Evolutionary conservation across 345 rosid genomes (phyloP), one percentile per base, ranked within the genome.

Genomic region (Conringia planisiliqua): DNA sequence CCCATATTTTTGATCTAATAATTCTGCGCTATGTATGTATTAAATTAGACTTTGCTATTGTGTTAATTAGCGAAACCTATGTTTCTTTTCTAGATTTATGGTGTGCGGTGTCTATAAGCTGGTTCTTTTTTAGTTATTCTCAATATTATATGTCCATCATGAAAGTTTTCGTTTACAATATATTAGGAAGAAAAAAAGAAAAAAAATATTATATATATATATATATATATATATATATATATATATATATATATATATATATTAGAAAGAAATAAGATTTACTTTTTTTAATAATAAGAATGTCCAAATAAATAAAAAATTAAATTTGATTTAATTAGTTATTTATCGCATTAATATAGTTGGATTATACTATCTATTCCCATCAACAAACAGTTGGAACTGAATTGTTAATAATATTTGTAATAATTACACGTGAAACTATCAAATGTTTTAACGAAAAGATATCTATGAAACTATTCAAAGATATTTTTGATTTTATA

Each of bases 1-100:
- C 66, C 66, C 59, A 27, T 66, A 57, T 55, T 74, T 74, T 74
- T 74, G 78, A 66, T 46, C 48, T 18, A 65, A 44, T 65, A 65
- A 42, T 22, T 42, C 0, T 56, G 72, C 22, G 56, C 40, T 56
- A 1, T 56, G 35, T 74, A 66, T 74, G 61, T 66, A 74, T 58
- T 66, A 54, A 3, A 54, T 8, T 52, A 54, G 36, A 43, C 3
- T 65, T 44, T 43, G 39, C 56, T 73, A 40, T 22, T 32, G 64
- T 64, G 56, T 54, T 32, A 29, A 50, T n/a, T 64, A 63, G 55
- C 18, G 17, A 40, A 42, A 63, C 44, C 7, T 73, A 42, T 42
- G 38, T 73, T 43, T 64, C 3, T 30, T 30, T 42, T 20, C 7
- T 32, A 7, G 18, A n/a, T 43, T 27, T 63, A 40, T 62, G 63